Conservation (phyloP, 148 eudicot species). For the Cornus controversa region DNA sequence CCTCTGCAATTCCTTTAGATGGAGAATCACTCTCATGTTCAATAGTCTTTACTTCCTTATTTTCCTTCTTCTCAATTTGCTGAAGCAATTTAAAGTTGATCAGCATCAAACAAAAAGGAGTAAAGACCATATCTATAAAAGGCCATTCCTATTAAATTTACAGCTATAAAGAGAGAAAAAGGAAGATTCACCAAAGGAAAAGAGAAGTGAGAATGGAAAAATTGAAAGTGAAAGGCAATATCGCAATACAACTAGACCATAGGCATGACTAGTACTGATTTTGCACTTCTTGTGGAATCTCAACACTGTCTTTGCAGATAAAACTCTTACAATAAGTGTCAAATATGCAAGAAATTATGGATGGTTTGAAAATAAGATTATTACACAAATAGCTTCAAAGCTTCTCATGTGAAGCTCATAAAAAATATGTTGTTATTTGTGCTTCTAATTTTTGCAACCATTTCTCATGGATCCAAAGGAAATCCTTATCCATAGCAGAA, state of each 20-base stretch:
- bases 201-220: background rate
- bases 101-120: slow-evolving; percentile 16
- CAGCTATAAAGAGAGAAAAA: too few species aligned
- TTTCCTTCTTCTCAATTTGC: slow-evolving; percentile 39
- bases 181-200: background rate
- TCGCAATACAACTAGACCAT: background rate
- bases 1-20: slow-evolving; percentile 17
- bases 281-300: background rate
- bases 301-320: background rate
- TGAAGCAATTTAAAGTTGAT: slow-evolving; percentile 25
- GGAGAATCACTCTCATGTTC: slow-evolving; percentile 24
- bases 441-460: background rate
- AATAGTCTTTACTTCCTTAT: slow-evolving; percentile 34
- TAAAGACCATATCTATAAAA: background rate
- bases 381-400: background rate
- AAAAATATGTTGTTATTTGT: background rate
- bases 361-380: background rate
- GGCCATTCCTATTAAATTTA: background rate
- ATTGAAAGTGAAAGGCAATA: background rate
- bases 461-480: background rate
- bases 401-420: too few species aligned
- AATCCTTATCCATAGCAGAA: background rate
- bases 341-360: background rate
- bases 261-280: background rate
- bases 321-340: background rate